Conservation (phyloP, 164 flowering plant genomes). For the Vitis riparia region DNA sequence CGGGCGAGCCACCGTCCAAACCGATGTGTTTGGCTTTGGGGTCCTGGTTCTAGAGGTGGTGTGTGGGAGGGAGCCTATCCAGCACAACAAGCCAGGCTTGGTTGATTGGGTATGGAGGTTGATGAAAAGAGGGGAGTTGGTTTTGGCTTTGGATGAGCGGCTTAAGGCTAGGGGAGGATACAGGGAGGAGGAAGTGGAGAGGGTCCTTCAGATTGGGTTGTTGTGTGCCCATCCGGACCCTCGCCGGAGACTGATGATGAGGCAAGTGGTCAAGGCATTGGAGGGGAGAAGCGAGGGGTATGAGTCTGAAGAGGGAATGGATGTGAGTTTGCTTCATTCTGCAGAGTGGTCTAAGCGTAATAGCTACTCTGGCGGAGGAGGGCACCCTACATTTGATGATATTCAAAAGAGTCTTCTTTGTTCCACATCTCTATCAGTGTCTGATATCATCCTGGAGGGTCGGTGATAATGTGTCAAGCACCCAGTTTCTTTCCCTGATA, state of each 20-base stretch:
- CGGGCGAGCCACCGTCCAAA: slow-evolving; percentile 41
- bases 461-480: no score
- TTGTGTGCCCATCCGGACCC: slow-evolving; percentile 42
- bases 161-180: slow-evolving; percentile 21
- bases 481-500: no score
- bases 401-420: neutral
- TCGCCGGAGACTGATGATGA: slow-evolving; percentile 40
- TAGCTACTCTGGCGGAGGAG: neutral
- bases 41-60: slow-evolving; percentile 40
- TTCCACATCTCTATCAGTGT: no score
- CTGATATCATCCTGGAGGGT: no score
- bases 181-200: slow-evolving; percentile 20
- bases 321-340: slow-evolving; percentile 25
- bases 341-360: slow-evolving; percentile 24
- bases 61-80: slow-evolving; percentile 42
- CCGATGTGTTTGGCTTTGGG: slow-evolving; percentile 54
- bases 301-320: slow-evolving; percentile 23
- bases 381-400: slow-evolving; percentile 38
- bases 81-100: slow-evolving; percentile 35
- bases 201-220: slow-evolving; percentile 39
- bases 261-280: slow-evolving; percentile 38
- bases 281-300: slow-evolving; percentile 20
- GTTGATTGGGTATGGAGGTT: slow-evolving; percentile 41
- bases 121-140: slow-evolving; percentile 33
- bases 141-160: slow-evolving; percentile 32